A percentile compares a stretch with the other conserved stretches of the same genome.
Evolutionary conservation across 1,139 yeast genomes (phyloP).

Genomic region (Yamadazyma atmosphaerica): DNA sequence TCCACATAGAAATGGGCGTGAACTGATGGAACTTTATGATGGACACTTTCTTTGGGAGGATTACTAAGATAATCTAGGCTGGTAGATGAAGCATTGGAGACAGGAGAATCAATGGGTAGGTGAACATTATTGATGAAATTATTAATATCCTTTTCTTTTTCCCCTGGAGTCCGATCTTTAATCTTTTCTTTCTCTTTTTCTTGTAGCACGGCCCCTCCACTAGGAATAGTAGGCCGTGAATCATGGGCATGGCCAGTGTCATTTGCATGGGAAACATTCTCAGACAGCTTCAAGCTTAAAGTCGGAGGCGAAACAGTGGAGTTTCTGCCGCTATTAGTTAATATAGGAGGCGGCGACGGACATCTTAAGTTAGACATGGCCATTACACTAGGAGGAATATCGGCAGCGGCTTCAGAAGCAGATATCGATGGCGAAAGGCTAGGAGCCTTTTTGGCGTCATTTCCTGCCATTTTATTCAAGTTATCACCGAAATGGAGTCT

Average conservation of each 20-base stretch:
- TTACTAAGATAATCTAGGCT: conserved; percentile 29
- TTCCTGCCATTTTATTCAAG: neutral
- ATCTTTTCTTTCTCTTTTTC: conserved; percentile 25
- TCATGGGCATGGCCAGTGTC: conserved; percentile 2
- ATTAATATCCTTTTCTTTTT: conserved; percentile 12
- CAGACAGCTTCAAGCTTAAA: conserved; percentile 2
- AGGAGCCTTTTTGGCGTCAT: neutral
- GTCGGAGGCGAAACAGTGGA: conserved; percentile 18
- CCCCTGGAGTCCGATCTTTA: conserved; percentile 11
- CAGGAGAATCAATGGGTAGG: conserved; percentile 14
- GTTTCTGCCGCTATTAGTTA: conserved; percentile 33
- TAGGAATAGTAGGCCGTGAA: conserved; percentile 43
- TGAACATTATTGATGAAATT: conserved; percentile 12
- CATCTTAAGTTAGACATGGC: conserved; percentile 61
- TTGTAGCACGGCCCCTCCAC: conserved; percentile 51
- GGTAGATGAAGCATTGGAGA: conserved; percentile 20
- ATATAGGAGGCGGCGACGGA: conserved; percentile 70
- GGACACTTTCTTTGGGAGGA: conserved; percentile 37
- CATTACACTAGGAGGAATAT: conserved; percentile 42
- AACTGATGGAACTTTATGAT: conserved; percentile 59
- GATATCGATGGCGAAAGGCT: neutral
- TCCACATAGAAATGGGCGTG: conserved; percentile 83
- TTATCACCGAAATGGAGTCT: too few relatives aligned
- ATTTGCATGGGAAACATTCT: neutral
- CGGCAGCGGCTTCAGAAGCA: conserved; percentile 11